phyloP scores from a whole-genome alignment of 305 asterid species.

The Fraxinus floribunda region DNA sequence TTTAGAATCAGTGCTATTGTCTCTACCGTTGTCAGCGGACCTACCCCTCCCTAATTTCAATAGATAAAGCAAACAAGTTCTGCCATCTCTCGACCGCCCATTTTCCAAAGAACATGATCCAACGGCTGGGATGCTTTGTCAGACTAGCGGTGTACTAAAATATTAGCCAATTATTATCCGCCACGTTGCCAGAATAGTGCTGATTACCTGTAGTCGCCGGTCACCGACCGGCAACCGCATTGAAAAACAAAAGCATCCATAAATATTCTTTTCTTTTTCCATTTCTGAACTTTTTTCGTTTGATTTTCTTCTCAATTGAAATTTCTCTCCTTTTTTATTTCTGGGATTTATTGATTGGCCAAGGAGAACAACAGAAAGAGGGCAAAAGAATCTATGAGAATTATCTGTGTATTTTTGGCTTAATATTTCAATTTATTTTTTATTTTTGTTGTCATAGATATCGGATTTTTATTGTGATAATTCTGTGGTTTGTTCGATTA shows the following conservation, averaged over 20 bases:
- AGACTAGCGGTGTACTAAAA: conserved; percentile 25
- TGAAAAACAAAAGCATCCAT: conserved; percentile 30
- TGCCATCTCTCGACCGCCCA: conserved; percentile 31
- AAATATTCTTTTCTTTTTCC: background rate
- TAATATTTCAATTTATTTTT: background rate
- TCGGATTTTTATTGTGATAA: conserved; percentile 4
- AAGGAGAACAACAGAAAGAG: conserved; percentile 13
- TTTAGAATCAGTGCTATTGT: background rate
- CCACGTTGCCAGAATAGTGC: conserved; percentile 40
- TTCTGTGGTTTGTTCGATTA: background rate
- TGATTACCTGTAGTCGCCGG: conserved; percentile 40
- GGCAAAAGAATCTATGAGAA: background rate
- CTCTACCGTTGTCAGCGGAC: background rate
- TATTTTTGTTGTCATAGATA: conserved; percentile 7
- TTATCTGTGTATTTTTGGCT: background rate
- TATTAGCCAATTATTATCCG: conserved; percentile 5
- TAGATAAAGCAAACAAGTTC: background rate
- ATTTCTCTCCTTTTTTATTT: conserved; percentile 10
- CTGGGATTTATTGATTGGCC: background rate
- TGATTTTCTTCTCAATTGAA: background rate
- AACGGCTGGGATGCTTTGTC: too few species aligned
- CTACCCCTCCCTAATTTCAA: background rate
- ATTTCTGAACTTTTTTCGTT: background rate
- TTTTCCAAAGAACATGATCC: conserved; percentile 15
- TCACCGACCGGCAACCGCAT: conserved; percentile 39